Evolutionary conservation across 2,329 filamentous ascomycete species (phyloP).

Genomic region (Diaporthe destruens): DNA sequence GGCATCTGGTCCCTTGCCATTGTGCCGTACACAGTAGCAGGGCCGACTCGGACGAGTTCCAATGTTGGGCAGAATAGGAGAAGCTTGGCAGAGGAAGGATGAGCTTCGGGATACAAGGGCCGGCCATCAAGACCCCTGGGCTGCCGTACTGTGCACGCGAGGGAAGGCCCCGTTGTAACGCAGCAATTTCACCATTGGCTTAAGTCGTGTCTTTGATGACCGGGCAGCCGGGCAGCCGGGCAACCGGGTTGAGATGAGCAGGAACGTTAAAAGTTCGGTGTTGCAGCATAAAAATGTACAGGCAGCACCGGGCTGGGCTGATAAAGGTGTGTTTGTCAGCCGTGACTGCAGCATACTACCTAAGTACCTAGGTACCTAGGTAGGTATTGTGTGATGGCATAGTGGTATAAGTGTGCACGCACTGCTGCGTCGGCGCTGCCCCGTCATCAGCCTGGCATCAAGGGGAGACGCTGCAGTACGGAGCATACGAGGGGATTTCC

Average conservation of each 20-base stretch:
- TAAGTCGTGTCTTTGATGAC: slow-evolving; percentile 3
- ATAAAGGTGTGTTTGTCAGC: neutral
- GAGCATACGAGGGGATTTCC: neutral
- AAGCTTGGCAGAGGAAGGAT: slow-evolving; percentile 17
- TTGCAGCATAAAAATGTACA: neutral
- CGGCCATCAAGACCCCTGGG: slow-evolving; percentile 21
- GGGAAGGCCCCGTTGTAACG: slow-evolving; percentile 24
- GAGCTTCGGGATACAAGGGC: slow-evolving; percentile 26
- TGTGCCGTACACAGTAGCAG: neutral
- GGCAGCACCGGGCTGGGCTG: neutral
- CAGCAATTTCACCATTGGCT: slow-evolving; percentile 1
- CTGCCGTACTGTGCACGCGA: slow-evolving; percentile 18
- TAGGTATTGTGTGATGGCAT: neutral
- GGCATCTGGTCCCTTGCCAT: slow-evolving; percentile 30
- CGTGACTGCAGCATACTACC: neutral
- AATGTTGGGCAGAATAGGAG: slow-evolving; percentile 24
- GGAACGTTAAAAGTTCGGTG: slow-evolving; percentile 8
- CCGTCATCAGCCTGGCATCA: neutral
- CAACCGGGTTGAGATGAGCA: neutral
- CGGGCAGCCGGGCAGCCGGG: no score
- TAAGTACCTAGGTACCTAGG: no score
- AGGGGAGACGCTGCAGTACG: neutral
- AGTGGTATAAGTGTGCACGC: neutral
- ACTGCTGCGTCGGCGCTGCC: neutral
- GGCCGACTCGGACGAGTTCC: slow-evolving; percentile 30